Evolutionary conservation across 2,329 filamentous ascomycete species (phyloP), one percentile per base, ranked within the genome.

Genomic region (Ceratocystiopsis brevicomis): DNA sequence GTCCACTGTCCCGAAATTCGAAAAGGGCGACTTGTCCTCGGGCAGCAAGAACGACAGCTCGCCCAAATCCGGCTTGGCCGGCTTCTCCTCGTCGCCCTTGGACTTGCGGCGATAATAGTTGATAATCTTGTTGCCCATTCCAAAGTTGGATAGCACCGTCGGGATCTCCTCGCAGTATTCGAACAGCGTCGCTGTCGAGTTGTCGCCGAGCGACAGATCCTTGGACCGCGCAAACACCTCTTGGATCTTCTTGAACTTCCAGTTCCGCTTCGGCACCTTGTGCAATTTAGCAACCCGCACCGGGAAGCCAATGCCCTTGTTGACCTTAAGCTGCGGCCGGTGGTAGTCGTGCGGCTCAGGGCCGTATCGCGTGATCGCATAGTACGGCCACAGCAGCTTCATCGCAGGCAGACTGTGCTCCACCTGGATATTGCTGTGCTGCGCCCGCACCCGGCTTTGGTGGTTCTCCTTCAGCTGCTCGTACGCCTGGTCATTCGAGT

Each of bases 131-230:
- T 81, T 93, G 42, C 87, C 87, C 90, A 98, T 98, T 50, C 88
- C 90, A 54, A 95, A 94, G 56, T 93, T 95, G 38, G 88, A 95
- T 48, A 98, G 66, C 47, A 93, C 85, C 11, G 80, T 81, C 0
- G 90, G 90, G 49, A 85, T 80, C 54, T 95, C 86, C 60, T 98
- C 90, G 10, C 85, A 92, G 58, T 98, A 98, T 60, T 98, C 90
- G 33, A 96, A 79, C 14, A 98, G 71, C 6, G 95, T 71, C 17
- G 85, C 78, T 37, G 78, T 81, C 0, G 88, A 86, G 56, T 94
- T 95, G 59, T 98, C 90, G 48, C 76, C 81, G 52, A 95, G 66
- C 21, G 82, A 85, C 16, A 98, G 67, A 52, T 94, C 82, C 55
- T 81, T 84, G 1, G 86, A 84, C 18, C 73, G 74, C 25, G 73